Base-by-base conservation (phyloP, 441 rosid species). In the Geranium incanum region DNA sequence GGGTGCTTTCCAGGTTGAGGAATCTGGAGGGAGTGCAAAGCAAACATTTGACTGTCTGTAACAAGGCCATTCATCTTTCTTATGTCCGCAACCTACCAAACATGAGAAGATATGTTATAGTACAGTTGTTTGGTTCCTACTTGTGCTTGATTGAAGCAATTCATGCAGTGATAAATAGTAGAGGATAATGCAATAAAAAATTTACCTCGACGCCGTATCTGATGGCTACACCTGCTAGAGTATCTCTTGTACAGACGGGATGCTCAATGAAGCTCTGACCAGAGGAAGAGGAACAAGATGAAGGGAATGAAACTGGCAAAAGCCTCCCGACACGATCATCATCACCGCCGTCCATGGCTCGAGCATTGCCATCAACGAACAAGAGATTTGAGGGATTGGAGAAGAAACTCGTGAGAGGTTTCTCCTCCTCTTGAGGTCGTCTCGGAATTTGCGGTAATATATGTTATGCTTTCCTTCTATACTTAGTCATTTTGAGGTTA, bases 1-100 rank as follows among this genome's bases (percentile, higher is more conserved):
- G 87, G 94, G 75, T 89, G 94, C 60, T 88, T 83, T 18, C 91
- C 94, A 6, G 94, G 94, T 68, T 83, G 80, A 0, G 94, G 94
- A 70, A 89, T 86, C 68, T 77, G 86, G 57, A 89, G 84, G 33
- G 86, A 60, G 70, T 87, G 83, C 68, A 86, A 87, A 70, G 86
- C 94, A 81, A 86, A 89, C 87, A 89, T 87, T 79, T 89, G 94
- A 82, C 80, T 84, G 84, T 89, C 91, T 23, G 89, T 84, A 69
- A 79, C 80, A 68, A 89, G 84, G n/a, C 88, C 87, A 79, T 89
- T 89, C 83, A 87, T 84, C 84, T 81, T 84, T 65, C 80, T 89
- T 0, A 89, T 83, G 72, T 89, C 94, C 67, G 88, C 86, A 60
- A 86, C 91, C 94, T 89, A 28, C 33, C 33, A 28, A 28, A 28